Base-by-base conservation (phyloP, 495 filamentous ascomycete species). In the Aspergillus nanangensis region DNA sequence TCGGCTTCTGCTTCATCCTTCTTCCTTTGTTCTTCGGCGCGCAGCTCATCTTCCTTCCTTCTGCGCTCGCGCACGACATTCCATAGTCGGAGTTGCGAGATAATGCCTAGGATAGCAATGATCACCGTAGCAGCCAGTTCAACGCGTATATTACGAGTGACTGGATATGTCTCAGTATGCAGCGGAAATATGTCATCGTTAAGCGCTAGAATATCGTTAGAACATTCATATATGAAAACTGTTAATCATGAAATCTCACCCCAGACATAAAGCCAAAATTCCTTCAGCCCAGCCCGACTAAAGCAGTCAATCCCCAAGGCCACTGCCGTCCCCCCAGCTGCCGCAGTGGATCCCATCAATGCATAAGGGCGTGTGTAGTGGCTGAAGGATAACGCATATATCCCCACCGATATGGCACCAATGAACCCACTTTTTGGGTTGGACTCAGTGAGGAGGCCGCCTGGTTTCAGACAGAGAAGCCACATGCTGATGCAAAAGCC, bases 181-280 rank as follows among this genome's bases (percentile, higher is more conserved):
- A 88, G 65, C 0, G 92, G 91, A 56, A 96, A 96, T 4, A 88
- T 67, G 19, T 87, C 72, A 27, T 79, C 70, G 60, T 96, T 96
- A 27, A 96, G 71, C 40, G 73, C 82, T 86, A 44, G 18, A 21
- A 41, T 44, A 25, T 38, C 45, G 44, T 58, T 55, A 53, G 47
- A 51, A 25, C 19, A 20, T 43, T 19, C 8, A 25, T 17, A 17
- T 18, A 15, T 15, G 13, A 38, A 25, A 34, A 25, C 0, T 47
- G 4, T 2, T 36, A 33, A 29, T 15, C 5, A 5, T 41, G 14
- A 10, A 14, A 14, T 45, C 79, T 67, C 65, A 85, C 83, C 74
- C 92, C 92, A 97, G 24, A 95, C 79, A 60, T 95, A 97, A 8
- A 90, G 75, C 92, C 92, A 97, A 48, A 96, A 96, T 58, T 96